Evolutionary conservation across 1,284 basidiomycete species (phyloP).

Genomic region (Malassezia obtusa): DNA sequence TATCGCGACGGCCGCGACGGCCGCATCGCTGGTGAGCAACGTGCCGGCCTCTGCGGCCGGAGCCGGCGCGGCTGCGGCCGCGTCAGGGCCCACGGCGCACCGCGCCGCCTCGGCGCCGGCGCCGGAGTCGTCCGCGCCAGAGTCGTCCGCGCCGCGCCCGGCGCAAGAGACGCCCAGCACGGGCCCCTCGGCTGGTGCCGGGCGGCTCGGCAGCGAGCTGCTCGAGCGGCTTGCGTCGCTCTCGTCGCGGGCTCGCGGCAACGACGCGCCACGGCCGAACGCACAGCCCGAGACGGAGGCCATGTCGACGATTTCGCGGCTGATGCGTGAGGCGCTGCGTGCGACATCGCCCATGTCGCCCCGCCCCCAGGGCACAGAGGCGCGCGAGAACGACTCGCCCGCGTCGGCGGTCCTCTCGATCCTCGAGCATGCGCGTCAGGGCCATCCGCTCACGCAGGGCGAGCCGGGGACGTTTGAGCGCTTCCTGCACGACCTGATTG

Average conservation of each 20-base stretch:
- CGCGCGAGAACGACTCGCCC: background rate
- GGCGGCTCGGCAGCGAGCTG: conserved; percentile 18
- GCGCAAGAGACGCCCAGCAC: too few species aligned
- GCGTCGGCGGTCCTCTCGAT: conserved; percentile 4
- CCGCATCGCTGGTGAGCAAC: conserved; percentile 35
- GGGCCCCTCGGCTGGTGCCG: background rate
- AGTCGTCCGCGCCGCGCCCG: too few species aligned
- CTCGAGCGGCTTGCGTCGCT: conserved; percentile 19
- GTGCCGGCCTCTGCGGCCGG: conserved; percentile 7
- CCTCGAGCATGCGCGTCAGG: conserved; percentile 26
- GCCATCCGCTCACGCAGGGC: conserved; percentile 22
- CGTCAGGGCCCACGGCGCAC: background rate
- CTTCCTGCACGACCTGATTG: conserved; percentile 32
- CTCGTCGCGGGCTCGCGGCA: conserved; percentile 10
- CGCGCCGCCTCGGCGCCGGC: too few species aligned
- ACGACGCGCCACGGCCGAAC: background rate
- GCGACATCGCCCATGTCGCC: background rate
- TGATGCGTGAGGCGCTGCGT: conserved; percentile 18
- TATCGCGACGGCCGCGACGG: conserved; percentile 42
- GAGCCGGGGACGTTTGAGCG: conserved; percentile 34
- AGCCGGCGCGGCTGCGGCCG: background rate
- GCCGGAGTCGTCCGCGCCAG: background rate
- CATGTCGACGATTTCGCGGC: conserved; percentile 15
- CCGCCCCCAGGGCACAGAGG: background rate
- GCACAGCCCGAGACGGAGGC: conserved; percentile 6